Base-by-base conservation (phyloP, 306 rosid genomes). In the Boehmeria nivea region DNA sequence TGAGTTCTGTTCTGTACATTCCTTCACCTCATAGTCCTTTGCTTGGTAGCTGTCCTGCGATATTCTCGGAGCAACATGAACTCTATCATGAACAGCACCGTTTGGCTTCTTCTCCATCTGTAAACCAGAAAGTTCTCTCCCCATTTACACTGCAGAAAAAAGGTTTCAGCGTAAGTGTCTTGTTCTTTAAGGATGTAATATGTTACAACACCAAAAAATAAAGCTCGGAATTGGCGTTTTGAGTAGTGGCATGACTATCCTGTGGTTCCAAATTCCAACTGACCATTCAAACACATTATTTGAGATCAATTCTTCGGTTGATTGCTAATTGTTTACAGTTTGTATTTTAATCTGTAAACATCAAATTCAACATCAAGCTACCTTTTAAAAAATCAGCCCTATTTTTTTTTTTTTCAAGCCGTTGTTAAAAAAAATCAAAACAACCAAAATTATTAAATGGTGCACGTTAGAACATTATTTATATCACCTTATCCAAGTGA, bases 91-190 rank as follows among this genome's bases (percentile, higher is more conserved):
- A 68, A 80, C 72, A 60, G 63, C 54, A 15, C 87, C 87, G 70
- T 67, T 87, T 48, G 73, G 76, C 73, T 79, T 70, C 75, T 65
- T 77, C 45, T 78, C 86, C 64, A 55, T 64, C 70, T 26, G 70
- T 28, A 72, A 61, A 75, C 93, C 90, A 36, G 80, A 61, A 53
- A 85, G 70, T 81, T 93, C 99, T 68, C 89, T 85, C 60, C 96
- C 96, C 96, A 93, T 93, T 45, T 54, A 67, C 68, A 26, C 99
- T 87, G 89, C 93, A 76, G 13, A 38, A 43, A 50, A 31, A 73
- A 51, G 47, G 24, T 66, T 24, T 51, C 52, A 54, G 54, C 33
- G 40, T 43, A 36, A 70, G 63, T 59, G 66, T 19, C 54, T 44
- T 19, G 54, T 19, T 60, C 25, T 57, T 61, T 11, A 42, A 37